Base-by-base conservation (phyloP, 2,329 filamentous ascomycete genomes). In the Fusarium compactum region DNA sequence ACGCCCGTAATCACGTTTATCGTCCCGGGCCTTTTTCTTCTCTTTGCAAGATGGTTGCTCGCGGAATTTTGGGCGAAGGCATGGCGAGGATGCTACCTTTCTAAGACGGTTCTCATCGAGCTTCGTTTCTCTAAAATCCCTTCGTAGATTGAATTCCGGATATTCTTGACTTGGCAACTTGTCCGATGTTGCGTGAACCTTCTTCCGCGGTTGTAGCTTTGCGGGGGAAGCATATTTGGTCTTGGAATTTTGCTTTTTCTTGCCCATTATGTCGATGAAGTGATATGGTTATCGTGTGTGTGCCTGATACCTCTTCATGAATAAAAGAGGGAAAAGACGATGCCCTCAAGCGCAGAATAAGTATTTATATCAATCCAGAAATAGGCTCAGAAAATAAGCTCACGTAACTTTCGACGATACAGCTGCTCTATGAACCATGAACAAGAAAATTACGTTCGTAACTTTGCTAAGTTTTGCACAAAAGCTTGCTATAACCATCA, bases 401-500 rank as follows among this genome's bases (percentile, higher is more conserved):
- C 24, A 20, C 11, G 25, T 11, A 20, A 9, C 34, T 38, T 38
- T 38, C 34, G 18, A 38, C 34, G 15, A 52, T n/a, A 24, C 24
- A 43, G 34, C 20, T 41, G n/a, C 24, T 11, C 9, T 18, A n/a
- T 18, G 34, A 11, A 16, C 14, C 11, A 27, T 9, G 8, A 27
- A 11, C 10, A 52, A 27, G 12, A 15, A 27, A 27, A 41, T 14
- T 41, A 12, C 14, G 14, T 27, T 43, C 34, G 18, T 25, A 12
- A 15, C 32, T 12, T 27, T 24, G 34, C 29, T 67, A 76, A 34
- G 52, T 43, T 12, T 30, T 50, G 47, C 74, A 76, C 15, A 65
- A 8, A 46, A 76, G 34, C 22, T 57, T 69, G 18, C 76, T 78
- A 72, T 90, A 90, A 2, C 87, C 89, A 8, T 82, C 78, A 29